Evolutionary conservation across 2,329 filamentous ascomycete genomes (phyloP).

Genomic region (Ceratocystis ficicola): DNA sequence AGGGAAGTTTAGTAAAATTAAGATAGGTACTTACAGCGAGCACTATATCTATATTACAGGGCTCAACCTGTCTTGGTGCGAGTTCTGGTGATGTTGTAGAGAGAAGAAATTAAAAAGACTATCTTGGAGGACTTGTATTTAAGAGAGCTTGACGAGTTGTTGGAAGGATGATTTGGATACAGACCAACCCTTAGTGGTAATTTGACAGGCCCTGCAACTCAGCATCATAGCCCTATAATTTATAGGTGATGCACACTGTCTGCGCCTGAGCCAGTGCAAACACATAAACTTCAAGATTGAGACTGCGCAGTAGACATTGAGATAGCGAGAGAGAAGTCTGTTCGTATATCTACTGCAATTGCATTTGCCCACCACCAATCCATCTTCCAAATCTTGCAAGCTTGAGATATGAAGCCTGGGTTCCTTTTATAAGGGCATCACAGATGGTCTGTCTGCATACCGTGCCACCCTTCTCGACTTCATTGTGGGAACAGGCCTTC

Average conservation of each 20-base stretch:
- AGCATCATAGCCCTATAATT: neutral
- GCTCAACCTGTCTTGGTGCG: neutral
- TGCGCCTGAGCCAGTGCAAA: neutral
- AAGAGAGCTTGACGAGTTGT: neutral
- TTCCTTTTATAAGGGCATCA: too few species aligned
- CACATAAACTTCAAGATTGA: too few species aligned
- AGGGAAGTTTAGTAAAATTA: neutral
- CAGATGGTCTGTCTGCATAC: too few species aligned
- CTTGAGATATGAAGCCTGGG: too few species aligned
- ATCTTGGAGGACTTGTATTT: neutral
- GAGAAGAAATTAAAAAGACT: neutral
- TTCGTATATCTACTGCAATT: too few species aligned
- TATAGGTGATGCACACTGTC: neutral
- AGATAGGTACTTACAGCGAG: slow-evolving; percentile 14
- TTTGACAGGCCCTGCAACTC: neutral
- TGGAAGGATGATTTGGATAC: neutral
- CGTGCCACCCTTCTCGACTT: too few species aligned
- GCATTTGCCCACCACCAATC: too few species aligned
- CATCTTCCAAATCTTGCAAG: too few species aligned
- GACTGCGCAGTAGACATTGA: too few species aligned
- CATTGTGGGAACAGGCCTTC: too few species aligned
- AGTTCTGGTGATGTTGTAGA: neutral
- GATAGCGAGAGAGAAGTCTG: too few species aligned
- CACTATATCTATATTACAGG: neutral
- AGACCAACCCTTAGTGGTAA: slow-evolving; percentile 3